Evolutionary conservation across 2,329 filamentous ascomycete genomes (phyloP).

Genomic region (Talaromyces piceae): DNA sequence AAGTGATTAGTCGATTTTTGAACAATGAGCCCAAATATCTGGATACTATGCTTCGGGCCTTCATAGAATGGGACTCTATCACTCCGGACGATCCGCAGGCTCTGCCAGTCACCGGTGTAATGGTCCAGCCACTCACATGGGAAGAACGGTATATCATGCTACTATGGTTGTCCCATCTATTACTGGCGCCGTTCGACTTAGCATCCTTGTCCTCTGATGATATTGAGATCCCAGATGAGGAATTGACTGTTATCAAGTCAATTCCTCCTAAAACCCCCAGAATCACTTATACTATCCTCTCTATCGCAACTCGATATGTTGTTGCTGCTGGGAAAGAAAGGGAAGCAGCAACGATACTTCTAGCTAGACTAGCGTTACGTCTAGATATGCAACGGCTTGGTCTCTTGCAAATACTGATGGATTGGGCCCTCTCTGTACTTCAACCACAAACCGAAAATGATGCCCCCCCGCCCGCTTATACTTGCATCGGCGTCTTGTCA

Average conservation of each 20-base stretch:
- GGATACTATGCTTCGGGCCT: slow-evolving; percentile 66
- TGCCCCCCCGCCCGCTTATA: slow-evolving; percentile 52
- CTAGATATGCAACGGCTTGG: slow-evolving; percentile 79
- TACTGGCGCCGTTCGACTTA: slow-evolving; percentile 84
- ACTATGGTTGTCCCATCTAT: slow-evolving; percentile 76
- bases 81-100: slow-evolving; percentile 12
- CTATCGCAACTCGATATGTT: slow-evolving; percentile 64
- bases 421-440: slow-evolving; percentile 62
- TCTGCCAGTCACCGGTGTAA: slow-evolving; percentile 13
- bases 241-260: slow-evolving; percentile 20
- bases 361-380: slow-evolving; percentile 75
- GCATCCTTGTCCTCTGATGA: slow-evolving; percentile 63
- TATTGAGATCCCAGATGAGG: slow-evolving; percentile 29
- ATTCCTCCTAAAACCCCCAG: slow-evolving; percentile 58
- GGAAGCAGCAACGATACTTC: slow-evolving; percentile 73
- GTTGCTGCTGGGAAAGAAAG: slow-evolving; percentile 74
- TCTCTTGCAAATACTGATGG: slow-evolving; percentile 59
- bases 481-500: slow-evolving; percentile 68
- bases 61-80: slow-evolving; percentile 52
- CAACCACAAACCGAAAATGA: slow-evolving; percentile 28
- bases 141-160: slow-evolving; percentile 82
- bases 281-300: slow-evolving; percentile 63
- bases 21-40: slow-evolving; percentile 83
- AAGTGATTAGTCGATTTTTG: slow-evolving; percentile 83
- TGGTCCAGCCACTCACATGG: slow-evolving; percentile 57